These are phyloP conservation scores for Aureobasidium sp. DNA, from an alignment of 2,329 filamentous ascomycete species.

Conservation along the genomic window DNA sequence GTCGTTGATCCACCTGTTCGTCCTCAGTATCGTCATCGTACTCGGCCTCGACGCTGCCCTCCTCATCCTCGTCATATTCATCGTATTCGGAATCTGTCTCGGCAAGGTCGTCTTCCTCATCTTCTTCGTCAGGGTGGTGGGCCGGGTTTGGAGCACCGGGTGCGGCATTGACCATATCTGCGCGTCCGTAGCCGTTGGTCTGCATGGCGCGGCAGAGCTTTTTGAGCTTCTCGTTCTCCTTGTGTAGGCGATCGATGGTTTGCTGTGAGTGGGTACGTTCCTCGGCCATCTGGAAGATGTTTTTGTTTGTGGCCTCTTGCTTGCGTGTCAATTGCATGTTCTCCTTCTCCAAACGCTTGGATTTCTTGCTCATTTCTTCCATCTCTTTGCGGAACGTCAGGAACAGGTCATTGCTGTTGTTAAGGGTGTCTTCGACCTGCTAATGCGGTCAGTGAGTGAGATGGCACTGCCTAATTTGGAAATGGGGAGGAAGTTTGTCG, in stretches of 20 bases:
- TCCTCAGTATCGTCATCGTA: conserved; percentile 59
- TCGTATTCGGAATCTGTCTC: conserved; percentile 58
- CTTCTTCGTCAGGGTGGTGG: conserved; percentile 23
- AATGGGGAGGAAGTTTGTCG: background rate
- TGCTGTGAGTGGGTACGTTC: conserved; percentile 72
- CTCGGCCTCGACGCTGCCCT: conserved; percentile 58
- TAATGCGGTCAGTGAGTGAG: conserved; percentile 37
- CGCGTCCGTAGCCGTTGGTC: conserved; percentile 70
- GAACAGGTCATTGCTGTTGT: conserved; percentile 97
- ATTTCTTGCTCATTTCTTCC: conserved; percentile 99
- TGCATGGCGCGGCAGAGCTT: conserved; percentile 96
- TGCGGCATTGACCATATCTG: conserved; percentile 21
- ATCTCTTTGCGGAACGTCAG: conserved; percentile 97
- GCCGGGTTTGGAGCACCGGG: conserved; percentile 17
- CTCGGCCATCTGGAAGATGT: conserved; percentile 95
- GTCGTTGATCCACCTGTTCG: conserved; percentile 30
- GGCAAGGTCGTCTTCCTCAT: conserved; percentile 35
- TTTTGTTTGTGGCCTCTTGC: conserved; percentile 86
- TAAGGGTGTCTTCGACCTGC: conserved; percentile 96
- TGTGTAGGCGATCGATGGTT: conserved; percentile 70
- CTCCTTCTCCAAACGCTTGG: conserved; percentile 92
- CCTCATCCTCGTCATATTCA: conserved; percentile 49
- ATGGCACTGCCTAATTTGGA: conserved; percentile 15
- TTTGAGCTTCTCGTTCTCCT: conserved; percentile 85
- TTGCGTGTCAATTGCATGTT: conserved; percentile 87